Percentiles rank a stretch among this genome's conserved stretches.
Evolutionary conservation across 257 asterid species (phyloP).

Genomic region (Primulina eburnea): DNA sequence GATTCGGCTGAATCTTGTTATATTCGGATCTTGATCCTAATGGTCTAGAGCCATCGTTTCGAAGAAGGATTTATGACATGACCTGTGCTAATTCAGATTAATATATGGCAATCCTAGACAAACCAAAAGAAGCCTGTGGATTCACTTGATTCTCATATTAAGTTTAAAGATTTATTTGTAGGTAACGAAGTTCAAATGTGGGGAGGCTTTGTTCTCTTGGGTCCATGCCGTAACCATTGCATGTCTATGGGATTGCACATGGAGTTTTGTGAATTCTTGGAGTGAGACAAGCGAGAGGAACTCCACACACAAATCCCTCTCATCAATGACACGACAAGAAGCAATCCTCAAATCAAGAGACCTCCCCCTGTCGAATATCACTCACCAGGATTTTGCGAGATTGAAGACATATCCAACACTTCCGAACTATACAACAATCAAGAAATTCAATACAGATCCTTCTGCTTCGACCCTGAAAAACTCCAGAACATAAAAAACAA

Average conservation of each 20-base stretch:
- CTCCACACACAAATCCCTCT: constrained; percentile 36
- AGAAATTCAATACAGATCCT: constrained; percentile 36
- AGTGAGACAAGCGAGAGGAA: constrained; percentile 46
- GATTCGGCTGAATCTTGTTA: too few relatives aligned
- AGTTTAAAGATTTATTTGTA: constrained; percentile 5
- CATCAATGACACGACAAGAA: constrained; percentile 41
- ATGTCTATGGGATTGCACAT: constrained; percentile 83
- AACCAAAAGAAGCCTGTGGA: too few relatives aligned
- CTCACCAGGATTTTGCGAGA: constrained; percentile 44
- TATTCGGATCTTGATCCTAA: too few relatives aligned
- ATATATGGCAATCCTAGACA: too few relatives aligned
- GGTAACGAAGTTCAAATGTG: constrained; percentile 89
- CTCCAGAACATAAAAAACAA: constrained; percentile 31
- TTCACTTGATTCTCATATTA: too few relatives aligned
- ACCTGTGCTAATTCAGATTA: too few relatives aligned
- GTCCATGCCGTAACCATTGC: too few relatives aligned
- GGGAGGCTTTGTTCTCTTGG: constrained; percentile 94
- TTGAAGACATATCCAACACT: constrained; percentile 35
- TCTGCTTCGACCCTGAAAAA: constrained; percentile 42
- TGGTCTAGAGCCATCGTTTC: too few relatives aligned
- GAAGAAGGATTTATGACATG: too few relatives aligned
- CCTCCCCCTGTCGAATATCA: constrained; percentile 31
- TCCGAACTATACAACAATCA: constrained; percentile 27
- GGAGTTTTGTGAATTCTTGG: constrained; percentile 87
- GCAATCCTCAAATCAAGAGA: constrained; percentile 36